Conservation (phyloP, 305 asterid genomes). For the Stenogyne calaminthoides region DNA sequence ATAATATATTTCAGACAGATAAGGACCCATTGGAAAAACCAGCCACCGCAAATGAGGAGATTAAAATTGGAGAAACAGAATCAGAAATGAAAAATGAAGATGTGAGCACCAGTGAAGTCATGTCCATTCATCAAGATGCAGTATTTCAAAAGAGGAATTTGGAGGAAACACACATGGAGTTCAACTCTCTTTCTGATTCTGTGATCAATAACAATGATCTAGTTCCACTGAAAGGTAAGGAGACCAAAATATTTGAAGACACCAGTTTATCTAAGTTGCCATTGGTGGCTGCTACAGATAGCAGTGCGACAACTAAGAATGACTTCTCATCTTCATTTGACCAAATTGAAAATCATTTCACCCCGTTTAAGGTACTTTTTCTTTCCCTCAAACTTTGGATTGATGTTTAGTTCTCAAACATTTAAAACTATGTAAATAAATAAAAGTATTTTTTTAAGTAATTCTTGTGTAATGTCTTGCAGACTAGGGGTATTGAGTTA, state of each 20-base stretch:
- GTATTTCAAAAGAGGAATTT: conserved; percentile 30
- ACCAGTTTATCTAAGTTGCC: conserved; percentile 34
- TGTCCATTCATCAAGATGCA: conserved; percentile 32
- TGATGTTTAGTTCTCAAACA: conserved; percentile 1
- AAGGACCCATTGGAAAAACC: conserved; percentile 32
- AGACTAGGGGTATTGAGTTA: conserved; percentile 53
- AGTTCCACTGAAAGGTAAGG: conserved; percentile 38
- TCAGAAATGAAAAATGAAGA: conserved; percentile 35
- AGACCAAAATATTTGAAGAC: conserved; percentile 35
- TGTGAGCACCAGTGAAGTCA: conserved; percentile 33
- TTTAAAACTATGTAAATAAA: background rate
- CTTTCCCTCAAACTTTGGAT: background rate
- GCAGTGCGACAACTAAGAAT: conserved; percentile 17
- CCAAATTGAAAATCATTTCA: conserved; percentile 66
- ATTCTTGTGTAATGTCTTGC: conserved; percentile 39
- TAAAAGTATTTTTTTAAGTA: background rate
- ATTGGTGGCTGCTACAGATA: conserved; percentile 37
- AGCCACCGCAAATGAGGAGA: conserved; percentile 30
- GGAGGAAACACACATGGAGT: conserved; percentile 26
- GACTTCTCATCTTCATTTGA: conserved; percentile 41
- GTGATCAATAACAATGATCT: conserved; percentile 32
- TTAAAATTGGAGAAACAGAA: conserved; percentile 32
- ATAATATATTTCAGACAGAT: conserved; percentile 37
- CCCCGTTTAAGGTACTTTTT: conserved; percentile 49
- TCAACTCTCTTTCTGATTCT: conserved; percentile 42